Evolutionary conservation across 2,329 filamentous ascomycete genomes (phyloP).

Genomic region (Nigrograna mackinnonii): DNA sequence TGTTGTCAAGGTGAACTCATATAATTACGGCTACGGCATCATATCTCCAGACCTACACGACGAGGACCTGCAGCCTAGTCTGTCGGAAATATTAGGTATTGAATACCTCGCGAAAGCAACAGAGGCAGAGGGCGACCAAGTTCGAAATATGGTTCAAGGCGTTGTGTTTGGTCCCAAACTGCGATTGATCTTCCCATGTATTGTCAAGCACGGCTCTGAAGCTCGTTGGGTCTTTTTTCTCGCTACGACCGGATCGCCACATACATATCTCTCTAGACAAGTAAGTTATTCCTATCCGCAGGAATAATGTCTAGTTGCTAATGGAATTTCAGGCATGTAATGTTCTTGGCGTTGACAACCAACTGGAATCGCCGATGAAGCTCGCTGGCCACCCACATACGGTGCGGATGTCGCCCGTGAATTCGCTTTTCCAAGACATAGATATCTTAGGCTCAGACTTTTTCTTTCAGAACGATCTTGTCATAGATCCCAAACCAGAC

Average conservation of each 20-base stretch:
- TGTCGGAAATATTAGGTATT: not conserved
- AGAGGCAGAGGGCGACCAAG: not conserved
- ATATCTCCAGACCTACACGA: not conserved
- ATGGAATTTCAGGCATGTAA: not conserved
- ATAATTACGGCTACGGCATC: not conserved
- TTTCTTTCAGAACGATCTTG: not conserved
- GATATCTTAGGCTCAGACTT: not conserved
- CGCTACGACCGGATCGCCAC: not conserved
- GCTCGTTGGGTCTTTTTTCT: not conserved
- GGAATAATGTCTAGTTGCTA: not conserved
- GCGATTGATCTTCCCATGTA: not conserved
- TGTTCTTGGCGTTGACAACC: not conserved
- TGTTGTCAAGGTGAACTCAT: not conserved
- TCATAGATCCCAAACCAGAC: not conserved
- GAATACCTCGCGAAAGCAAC: not conserved
- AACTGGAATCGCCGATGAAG: not conserved
- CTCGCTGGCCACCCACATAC: not conserved
- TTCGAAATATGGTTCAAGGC: not conserved
- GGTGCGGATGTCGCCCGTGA: not conserved
- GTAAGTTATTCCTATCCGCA: not conserved
- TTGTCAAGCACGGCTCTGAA: not conserved
- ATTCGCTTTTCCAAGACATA: not conserved
- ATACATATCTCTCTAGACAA: not conserved
- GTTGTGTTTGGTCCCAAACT: not conserved
- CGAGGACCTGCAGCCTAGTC: not conserved